Evolutionary conservation across 768 basidiomycete species (phyloP), one percentile per base, ranked within the genome.

Genomic region (Postia placenta): DNA sequence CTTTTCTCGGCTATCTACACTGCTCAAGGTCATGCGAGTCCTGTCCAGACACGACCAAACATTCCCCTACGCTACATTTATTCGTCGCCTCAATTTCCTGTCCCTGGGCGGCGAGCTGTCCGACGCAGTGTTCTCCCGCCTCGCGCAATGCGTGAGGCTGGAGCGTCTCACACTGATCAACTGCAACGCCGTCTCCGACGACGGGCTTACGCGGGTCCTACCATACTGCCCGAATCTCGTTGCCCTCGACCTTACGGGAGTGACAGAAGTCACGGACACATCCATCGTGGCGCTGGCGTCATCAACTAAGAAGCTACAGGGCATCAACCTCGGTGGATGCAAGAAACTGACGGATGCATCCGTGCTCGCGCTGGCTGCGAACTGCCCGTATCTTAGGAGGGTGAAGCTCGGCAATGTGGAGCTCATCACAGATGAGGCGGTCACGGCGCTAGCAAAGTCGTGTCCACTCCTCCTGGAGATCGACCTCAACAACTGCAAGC

Each of bases 401-500:
- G 87, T 97, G 66, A 97, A 98, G 67, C 74, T 98, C 47, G 85
- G 83, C 56, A 82, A 83, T 45, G 75, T 94, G 37, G 79, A 79
- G 48, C 70, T 72, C 22, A 68, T 97, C 51, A 93, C 92, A 0
- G 90, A 95, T 59, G 65, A 65, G 22, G 74, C 92, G 23, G 74
- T 99, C 56, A 78, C 83, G 27, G 76, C 82, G 26, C 75, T 99
- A 44, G 87, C 87, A 27, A 77, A 76, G 52, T 75, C 74, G 4
- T 95, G 92, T 62, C 87, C 90, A 1, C 75, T 92, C 44, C 78
- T 99, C 22, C 79, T 99, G 49, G 96, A 99, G 67, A 82, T 98
- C 56, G 96, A 99, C 68, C 82, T 99, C 60, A 85, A 90, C 60
- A 76, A 82, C 53, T 93, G 93, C 70, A 75, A 78, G 51, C 73